Conservation (phyloP, 345 rosid species). For the Salix viminalis region DNA sequence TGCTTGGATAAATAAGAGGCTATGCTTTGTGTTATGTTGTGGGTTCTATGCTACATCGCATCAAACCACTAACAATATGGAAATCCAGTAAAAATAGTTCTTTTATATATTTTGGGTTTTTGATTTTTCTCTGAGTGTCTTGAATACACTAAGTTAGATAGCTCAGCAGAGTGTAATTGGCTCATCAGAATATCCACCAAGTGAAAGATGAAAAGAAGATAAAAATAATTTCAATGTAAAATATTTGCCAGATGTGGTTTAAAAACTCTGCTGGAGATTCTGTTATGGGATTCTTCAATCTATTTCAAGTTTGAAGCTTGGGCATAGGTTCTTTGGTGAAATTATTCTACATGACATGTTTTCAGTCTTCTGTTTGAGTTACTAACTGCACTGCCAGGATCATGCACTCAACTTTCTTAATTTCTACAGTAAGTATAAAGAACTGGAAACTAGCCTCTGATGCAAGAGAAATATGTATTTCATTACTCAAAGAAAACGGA, state of each 20-base stretch:
- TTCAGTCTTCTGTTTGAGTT: background rate
- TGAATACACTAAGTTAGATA: background rate
- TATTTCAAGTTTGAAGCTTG: no score
- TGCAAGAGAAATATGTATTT: background rate
- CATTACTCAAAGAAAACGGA: background rate
- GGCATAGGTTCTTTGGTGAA: background rate
- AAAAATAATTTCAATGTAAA: background rate
- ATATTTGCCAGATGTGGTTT: background rate
- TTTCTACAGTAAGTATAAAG: background rate
- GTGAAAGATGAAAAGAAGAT: no score
- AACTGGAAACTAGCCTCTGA: background rate
- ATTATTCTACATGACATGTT: background rate
- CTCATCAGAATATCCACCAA: background rate
- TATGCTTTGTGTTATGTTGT: background rate
- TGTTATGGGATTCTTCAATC: no score
- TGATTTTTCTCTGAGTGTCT: background rate
- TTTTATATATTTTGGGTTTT: background rate
- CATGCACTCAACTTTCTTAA: background rate
- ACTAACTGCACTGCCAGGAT: background rate
- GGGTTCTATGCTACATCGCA: background rate
- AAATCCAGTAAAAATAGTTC: background rate
- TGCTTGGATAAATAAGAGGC: background rate
- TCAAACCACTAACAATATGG: background rate
- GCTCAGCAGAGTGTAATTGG: background rate
- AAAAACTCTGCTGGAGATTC: no score